Evolutionary conservation across 805 yeast species (phyloP).

Genomic region (Lipomyces spencermartinsiae): DNA sequence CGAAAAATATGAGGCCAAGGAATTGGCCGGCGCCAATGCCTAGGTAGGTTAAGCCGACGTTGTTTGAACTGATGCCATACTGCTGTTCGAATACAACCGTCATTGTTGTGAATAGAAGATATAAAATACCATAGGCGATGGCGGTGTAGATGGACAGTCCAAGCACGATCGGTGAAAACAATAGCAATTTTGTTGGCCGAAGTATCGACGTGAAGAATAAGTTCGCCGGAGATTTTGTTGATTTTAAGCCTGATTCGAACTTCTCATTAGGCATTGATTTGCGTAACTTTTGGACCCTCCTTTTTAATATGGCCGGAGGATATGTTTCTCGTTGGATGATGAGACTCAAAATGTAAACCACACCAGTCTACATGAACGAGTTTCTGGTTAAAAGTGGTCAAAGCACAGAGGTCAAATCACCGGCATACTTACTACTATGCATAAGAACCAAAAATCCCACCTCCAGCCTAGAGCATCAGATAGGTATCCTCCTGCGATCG

Average conservation of each 20-base stretch:
- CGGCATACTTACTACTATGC: slow-evolving; percentile 50
- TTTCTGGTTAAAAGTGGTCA: slow-evolving; percentile 56
- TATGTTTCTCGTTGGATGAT: slow-evolving; percentile 70
- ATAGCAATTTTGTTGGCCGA: slow-evolving; percentile 60
- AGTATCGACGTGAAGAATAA: slow-evolving; percentile 54
- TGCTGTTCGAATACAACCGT: slow-evolving; percentile 59
- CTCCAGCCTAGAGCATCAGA: slow-evolving; percentile 71
- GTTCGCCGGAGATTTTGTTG: slow-evolving; percentile 47
- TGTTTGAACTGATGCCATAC: slow-evolving; percentile 55
- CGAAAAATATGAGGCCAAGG: slow-evolving; percentile 58
- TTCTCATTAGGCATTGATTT: slow-evolving; percentile 47
- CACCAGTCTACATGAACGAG: slow-evolving; percentile 49
- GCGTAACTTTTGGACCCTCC: slow-evolving; percentile 69
- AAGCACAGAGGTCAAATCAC: slow-evolving; percentile 23
- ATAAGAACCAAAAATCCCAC: slow-evolving; percentile 69
- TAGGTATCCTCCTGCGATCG: slow-evolving; percentile 61
- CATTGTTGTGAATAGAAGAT: slow-evolving; percentile 56
- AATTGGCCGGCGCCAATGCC: slow-evolving; percentile 63
- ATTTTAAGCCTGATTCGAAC: slow-evolving; percentile 53
- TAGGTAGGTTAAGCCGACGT: slow-evolving; percentile 64
- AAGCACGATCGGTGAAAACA: slow-evolving; percentile 67
- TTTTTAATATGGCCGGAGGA: slow-evolving; percentile 77
- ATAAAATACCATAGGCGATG: slow-evolving; percentile 60
- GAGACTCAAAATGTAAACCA: slow-evolving; percentile 53
- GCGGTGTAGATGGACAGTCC: slow-evolving; percentile 69